Evolutionary conservation across 139 green algal species (phyloP).

Genomic region (Coccomyxa sp.): DNA sequence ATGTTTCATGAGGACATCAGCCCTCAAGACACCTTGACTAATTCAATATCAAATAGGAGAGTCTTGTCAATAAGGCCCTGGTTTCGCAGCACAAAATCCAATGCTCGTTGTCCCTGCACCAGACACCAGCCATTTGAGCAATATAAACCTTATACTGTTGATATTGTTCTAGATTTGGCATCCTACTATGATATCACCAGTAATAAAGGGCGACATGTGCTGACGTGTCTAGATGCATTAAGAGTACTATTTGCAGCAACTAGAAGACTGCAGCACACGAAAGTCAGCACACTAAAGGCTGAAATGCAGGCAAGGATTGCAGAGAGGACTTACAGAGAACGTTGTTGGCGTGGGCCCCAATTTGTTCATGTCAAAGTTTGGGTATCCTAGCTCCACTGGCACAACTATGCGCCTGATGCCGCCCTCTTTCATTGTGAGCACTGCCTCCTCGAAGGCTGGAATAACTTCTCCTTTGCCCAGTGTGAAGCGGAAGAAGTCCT

Average conservation of each 20-base stretch:
- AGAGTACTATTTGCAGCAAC: too few species aligned
- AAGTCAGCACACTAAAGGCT: too few species aligned
- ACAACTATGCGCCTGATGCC: slow-evolving; percentile 78
- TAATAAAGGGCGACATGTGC: too few species aligned
- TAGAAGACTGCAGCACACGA: too few species aligned
- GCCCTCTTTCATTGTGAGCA: slow-evolving; percentile 69
- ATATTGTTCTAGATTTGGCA: too few species aligned
- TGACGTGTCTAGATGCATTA: too few species aligned
- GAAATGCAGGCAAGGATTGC: too few species aligned
- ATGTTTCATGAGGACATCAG: too few species aligned
- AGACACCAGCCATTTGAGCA: not conserved
- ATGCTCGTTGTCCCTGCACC: slow-evolving; percentile 65
- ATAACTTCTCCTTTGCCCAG: slow-evolving; percentile 43
- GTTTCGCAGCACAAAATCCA: slow-evolving; percentile 92
- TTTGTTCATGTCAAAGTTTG: slow-evolving; percentile 55
- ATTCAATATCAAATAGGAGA: slow-evolving; percentile 85
- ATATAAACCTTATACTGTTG: too few species aligned
- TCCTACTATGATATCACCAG: too few species aligned
- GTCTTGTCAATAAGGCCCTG: slow-evolving; percentile 84
- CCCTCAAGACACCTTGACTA: slow-evolving; percentile 36
- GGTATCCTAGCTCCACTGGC: slow-evolving; percentile 78
- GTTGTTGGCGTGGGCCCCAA: slow-evolving; percentile 51
- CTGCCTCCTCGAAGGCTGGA: slow-evolving; percentile 68
- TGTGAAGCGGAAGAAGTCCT: slow-evolving; percentile 61
- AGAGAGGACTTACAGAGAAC: slow-evolving; percentile 44